Evolutionary conservation across 1,284 basidiomycete genomes (phyloP), one percentile per base, ranked within the genome.

Genomic region (Pseudozyma thailandica): DNA sequence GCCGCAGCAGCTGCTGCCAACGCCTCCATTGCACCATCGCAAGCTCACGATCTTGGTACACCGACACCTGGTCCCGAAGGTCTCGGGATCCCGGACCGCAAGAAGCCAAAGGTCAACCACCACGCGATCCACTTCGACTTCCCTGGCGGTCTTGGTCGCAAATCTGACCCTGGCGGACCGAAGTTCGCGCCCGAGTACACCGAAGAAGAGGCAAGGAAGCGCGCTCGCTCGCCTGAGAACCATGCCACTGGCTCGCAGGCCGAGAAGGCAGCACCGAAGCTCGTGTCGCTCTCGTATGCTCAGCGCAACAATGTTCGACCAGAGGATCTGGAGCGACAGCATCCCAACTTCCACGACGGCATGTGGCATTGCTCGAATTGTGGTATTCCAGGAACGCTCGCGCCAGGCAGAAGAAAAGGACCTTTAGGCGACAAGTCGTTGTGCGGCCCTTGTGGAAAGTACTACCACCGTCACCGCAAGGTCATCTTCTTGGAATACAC

Each of bases 361-460:
- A 54, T 66, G 57, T 82, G 81, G 81, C 72, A 79, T 54, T 82
- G 81, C 54, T 77, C 77, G 27, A 82, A 82, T 58, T 82, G 81
- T 49, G 81, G 81, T 42, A 62, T 81, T 15, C 80, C 81, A 4
- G 81, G 74, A 18, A 61, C 61, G 38, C 55, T 82, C 1, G 74
- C 68, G 30, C 53, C 77, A 12, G 73, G 72, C 27, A 72, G 51
- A 55, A 66, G 81, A 72, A 94, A 94, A 82, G 93, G 93, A 2
- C 92, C 92, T 3, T 84, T 93, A 56, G 93, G 94, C 23, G 90
- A 93, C 79, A 93, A 94, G 84, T 91, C 90, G 20, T 89, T 96
- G 79, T 98, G 94, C 84, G 92, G 91, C 38, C 88, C 89, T 27
- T 97, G 94, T 84, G 92, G 94, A 91, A 86, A 81, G 90, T 87